Base-by-base conservation (phyloP, 805 yeast genomes). In the Ogataea ramenticola region DNA sequence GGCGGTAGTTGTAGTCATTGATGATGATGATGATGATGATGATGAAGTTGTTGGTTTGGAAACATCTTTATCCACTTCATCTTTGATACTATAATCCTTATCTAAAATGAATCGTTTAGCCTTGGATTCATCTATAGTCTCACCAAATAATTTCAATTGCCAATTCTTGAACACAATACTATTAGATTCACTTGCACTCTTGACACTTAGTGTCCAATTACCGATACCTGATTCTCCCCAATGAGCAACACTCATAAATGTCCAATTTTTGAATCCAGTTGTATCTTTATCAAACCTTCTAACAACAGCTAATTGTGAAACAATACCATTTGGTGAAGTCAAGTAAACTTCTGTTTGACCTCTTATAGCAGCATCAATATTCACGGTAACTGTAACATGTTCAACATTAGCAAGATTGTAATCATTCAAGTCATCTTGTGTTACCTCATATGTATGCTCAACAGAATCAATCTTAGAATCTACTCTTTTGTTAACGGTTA, bases 181-280 rank as follows among this genome's bases (percentile, higher is more conserved):
- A 44, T 68, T 66, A 1, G 55, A 62, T 8, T 61, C 67, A 17
- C 58, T 62, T 33, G 65, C 63, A 41, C 75, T 73, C n/a, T 60
- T 56, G 2, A 90, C 90, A 50, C 72, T 77, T 17, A 93, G 54
- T 32, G 64, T 78, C 99, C 99, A 93, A 5, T 74, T 78, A 11
- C 99, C 99, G 22, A 64, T 63, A 2, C 90, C 91, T 2, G 58
- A 40, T 53, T 83, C 90, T 34, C 96, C 96, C 97, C 98, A 93
- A 61, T 93, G 98, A 1, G 96, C 97, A n/a, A 93, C 98, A 11
- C 91, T 77, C 87, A 90, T 87, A 58, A 93, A 93, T 1, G 86
- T 85, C 99, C 99, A 93, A 52, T 84, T 71, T 5, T 59, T 53
- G 50, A 87, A 84, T 0, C 96, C 96, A 1, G 59, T 67, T 2